These are phyloP conservation scores for Torulaspora microellipsoides DNA, from an alignment of 805 yeast species.

Conservation along the genomic window DNA sequence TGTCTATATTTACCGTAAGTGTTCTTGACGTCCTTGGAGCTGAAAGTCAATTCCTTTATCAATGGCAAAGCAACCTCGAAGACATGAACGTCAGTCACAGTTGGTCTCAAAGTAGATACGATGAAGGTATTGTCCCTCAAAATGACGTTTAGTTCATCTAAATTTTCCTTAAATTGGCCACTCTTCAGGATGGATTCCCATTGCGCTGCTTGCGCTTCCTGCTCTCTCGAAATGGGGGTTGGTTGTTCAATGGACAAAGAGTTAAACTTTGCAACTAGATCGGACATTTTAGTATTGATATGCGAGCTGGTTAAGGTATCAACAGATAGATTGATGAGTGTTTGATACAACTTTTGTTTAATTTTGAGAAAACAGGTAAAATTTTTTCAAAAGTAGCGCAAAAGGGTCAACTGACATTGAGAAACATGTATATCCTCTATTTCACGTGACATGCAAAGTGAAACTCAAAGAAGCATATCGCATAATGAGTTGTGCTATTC, in stretches of 20 bases:
- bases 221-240: constrained; percentile 39
- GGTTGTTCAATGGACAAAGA: constrained; percentile 28
- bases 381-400: too few relatives aligned
- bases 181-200: constrained; percentile 65
- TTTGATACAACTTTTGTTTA: too few relatives aligned
- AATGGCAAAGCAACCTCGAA: constrained; percentile 63
- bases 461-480: too few relatives aligned
- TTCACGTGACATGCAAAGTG: too few relatives aligned
- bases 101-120: constrained; percentile 54
- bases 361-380: too few relatives aligned
- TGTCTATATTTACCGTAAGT: constrained; percentile 69
- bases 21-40: constrained; percentile 40
- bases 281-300: constrained; percentile 23
- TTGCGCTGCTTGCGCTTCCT: constrained; percentile 71
- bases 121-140: constrained; percentile 69
- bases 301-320: too few relatives aligned
- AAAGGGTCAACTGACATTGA: too few relatives aligned
- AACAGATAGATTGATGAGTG: too few relatives aligned
- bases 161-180: constrained; percentile 48
- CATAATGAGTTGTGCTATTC: too few relatives aligned
- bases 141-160: constrained; percentile 59
- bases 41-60: constrained; percentile 50
- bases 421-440: too few relatives aligned
- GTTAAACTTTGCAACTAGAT: constrained; percentile 27
- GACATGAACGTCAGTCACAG: constrained; percentile 66